Percentiles rank a stretch among this genome's conserved stretches.
phyloP scores from a whole-genome alignment of 2,329 filamentous ascomycete species.

The Grosmannia huntii region DNA sequence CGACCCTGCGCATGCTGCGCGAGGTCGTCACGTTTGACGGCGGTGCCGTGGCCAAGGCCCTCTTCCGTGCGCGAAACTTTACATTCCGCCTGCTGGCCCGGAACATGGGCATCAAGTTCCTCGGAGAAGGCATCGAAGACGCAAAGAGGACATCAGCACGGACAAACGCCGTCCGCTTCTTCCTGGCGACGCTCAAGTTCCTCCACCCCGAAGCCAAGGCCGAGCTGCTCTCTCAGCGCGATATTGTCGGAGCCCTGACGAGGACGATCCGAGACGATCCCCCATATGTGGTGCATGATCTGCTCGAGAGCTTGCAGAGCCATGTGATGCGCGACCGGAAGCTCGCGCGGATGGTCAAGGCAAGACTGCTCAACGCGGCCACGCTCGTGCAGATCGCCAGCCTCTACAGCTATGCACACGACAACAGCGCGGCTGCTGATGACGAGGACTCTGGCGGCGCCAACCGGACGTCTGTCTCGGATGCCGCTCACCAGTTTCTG shows the following conservation, averaged over 20 bases:
- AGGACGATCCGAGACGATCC: slow-evolving; percentile 69
- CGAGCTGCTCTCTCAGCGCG: slow-evolving; percentile 69
- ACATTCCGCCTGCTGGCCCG: slow-evolving; percentile 70
- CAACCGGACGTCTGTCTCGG: slow-evolving; percentile 39
- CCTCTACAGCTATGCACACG: slow-evolving; percentile 52
- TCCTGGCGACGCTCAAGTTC: slow-evolving; percentile 67
- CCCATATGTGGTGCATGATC: slow-evolving; percentile 59
- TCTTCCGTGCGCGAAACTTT: slow-evolving; percentile 66
- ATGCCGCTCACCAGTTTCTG: slow-evolving; percentile 64
- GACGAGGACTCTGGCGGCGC: slow-evolving; percentile 4
- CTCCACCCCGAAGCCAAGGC: slow-evolving; percentile 65
- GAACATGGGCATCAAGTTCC: slow-evolving; percentile 61
- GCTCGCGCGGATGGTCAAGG: slow-evolving; percentile 62
- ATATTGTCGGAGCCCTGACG: slow-evolving; percentile 57
- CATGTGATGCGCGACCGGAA: slow-evolving; percentile 64
- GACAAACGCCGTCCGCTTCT: slow-evolving; percentile 69
- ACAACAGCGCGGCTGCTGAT: slow-evolving; percentile 44
- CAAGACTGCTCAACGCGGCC: slow-evolving; percentile 60
- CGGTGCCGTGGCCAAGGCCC: slow-evolving; percentile 60
- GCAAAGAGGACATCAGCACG: slow-evolving; percentile 63
- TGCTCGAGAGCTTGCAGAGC: slow-evolving; percentile 56
- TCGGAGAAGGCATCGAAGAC: slow-evolving; percentile 49
- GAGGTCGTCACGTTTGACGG: slow-evolving; percentile 82
- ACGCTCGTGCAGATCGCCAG: slow-evolving; percentile 60
- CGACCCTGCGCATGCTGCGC: slow-evolving; percentile 70